Base-by-base conservation (phyloP, 2,329 filamentous ascomycete species). In the Claviceps pazoutovae region DNA sequence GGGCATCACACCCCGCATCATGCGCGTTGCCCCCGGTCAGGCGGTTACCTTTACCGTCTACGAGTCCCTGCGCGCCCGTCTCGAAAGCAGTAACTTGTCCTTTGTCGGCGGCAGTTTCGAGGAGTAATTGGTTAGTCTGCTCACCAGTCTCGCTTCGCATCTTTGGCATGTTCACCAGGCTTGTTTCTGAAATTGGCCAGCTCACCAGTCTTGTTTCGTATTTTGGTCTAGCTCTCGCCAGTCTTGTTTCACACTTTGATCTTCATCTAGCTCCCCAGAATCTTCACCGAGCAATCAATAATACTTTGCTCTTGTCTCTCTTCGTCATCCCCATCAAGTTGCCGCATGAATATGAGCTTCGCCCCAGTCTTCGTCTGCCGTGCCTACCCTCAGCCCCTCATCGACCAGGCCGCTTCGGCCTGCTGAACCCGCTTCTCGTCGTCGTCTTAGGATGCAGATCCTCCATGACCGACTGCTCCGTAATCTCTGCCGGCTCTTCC, bases 21-120 rank as follows among this genome's bases (percentile, higher is more conserved):
- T 97, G 89, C 82, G 93, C 63, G 93, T 98, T 51, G 93, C 93
- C 26, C 93, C 93, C 7, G 93, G 93, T 46, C 93, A 98, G 74
- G 93, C 81, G 53, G 81, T 84, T 51, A 84, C 81, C 3, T 84
- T 84, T 54, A 84, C 80, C 69, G 85, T 90, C 58, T 90, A 90
- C 67, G 86, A 90, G 68, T 88, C 66, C 66, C 70, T 90, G 55
- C 87, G 83, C 71, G 79, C 82, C 55, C 82, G 80, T 68, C 69
- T 90, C 57, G 86, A 90, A 71, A 74, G 70, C 62, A 83, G 79
- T 62, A 77, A 80, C 55, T 65, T 78, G 17, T 71, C 79, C 41
- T 68, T 85, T 46, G 72, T 74, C 17, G 81, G 78, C 48, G 79
- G 76, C 55, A 77, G 75, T 55, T 89, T 79, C 62, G 83, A 87